Percentiles rank a stretch among this genome's conserved stretches.
Evolutionary conservation across 1,139 yeast species (phyloP).

Genomic region (Suhomyces coccinellae): DNA sequence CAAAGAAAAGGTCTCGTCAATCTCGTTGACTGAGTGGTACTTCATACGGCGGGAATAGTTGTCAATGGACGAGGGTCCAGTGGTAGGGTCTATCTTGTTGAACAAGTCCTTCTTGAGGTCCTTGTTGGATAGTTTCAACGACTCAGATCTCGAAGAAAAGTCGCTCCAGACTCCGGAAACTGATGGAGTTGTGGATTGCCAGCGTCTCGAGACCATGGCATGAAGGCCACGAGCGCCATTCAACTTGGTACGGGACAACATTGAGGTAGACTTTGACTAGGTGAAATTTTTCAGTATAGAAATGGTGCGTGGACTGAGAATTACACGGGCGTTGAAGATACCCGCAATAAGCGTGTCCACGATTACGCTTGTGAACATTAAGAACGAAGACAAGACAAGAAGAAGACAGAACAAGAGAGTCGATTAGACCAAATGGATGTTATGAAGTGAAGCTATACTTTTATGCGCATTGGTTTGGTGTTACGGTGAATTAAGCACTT

Average conservation of each 20-base stretch:
- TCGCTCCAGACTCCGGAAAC: conserved; percentile 49
- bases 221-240: conserved; percentile 10
- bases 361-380: too few species aligned
- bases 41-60: conserved; percentile 21
- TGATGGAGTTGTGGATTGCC: conserved; percentile 9
- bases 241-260: conserved; percentile 10
- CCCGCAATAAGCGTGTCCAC: too few species aligned
- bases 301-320: neutral
- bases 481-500: too few species aligned
- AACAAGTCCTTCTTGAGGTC: conserved; percentile 35
- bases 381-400: too few species aligned
- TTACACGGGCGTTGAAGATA: neutral
- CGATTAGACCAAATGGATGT: too few species aligned
- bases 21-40: conserved; percentile 67
- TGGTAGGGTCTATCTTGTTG: conserved; percentile 31
- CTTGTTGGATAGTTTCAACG: conserved; percentile 36
- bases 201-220: conserved; percentile 12
- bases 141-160: conserved; percentile 41
- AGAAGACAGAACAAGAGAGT: too few species aligned
- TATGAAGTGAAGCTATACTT: too few species aligned
- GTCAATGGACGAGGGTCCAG: conserved; percentile 34
- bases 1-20: conserved; percentile 69
- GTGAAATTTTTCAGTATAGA: conserved; percentile 5
- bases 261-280: conserved; percentile 2
- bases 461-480: too few species aligned